Percentiles rank a stretch among this genome's conserved stretches.
phyloP scores from a whole-genome alignment of 108 stramenopile genomes.

The Bacterosira constricta region DNA sequence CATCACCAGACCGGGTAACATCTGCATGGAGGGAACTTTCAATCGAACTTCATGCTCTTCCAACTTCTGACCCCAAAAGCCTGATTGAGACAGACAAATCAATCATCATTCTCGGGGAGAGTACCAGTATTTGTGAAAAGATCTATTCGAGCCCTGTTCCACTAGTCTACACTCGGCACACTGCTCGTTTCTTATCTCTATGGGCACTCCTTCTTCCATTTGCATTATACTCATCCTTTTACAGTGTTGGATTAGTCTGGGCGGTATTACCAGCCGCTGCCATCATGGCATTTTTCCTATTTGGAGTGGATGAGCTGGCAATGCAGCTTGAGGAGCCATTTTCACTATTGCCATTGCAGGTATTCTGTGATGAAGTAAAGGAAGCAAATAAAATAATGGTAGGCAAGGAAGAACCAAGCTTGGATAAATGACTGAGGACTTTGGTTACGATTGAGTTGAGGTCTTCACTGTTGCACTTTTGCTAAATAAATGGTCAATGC shows the following conservation, averaged over 20 bases:
- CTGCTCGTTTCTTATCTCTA: conserved; percentile 63
- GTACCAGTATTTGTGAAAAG: conserved; percentile 46
- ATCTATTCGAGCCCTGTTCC: conserved; percentile 63
- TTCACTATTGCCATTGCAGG: conserved; percentile 67
- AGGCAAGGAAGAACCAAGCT: neutral
- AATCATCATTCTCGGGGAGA: conserved; percentile 48
- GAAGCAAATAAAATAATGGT: neutral
- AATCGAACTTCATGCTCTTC: conserved; percentile 41
- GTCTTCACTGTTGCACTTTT: too few relatives aligned
- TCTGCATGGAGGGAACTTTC: conserved; percentile 53
- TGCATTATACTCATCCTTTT: conserved; percentile 59
- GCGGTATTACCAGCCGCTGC: conserved; percentile 51
- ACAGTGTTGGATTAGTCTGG: neutral
- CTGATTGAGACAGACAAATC: conserved; percentile 58
- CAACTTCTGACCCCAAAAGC: conserved; percentile 39
- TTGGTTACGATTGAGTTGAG: neutral
- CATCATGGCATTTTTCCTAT: conserved; percentile 54
- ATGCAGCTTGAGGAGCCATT: conserved; percentile 83
- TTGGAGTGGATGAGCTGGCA: conserved; percentile 77
- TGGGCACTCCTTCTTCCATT: conserved; percentile 66
- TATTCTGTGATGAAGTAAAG: conserved; percentile 42
- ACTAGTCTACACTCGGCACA: conserved; percentile 67
- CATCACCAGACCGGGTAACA: conserved; percentile 42
- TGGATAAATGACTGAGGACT: neutral
- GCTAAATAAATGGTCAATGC: neutral